Evolutionary conservation across 805 yeast genomes (phyloP), one percentile per base, ranked within the genome.

Genomic region (Starmera pachycereana): DNA sequence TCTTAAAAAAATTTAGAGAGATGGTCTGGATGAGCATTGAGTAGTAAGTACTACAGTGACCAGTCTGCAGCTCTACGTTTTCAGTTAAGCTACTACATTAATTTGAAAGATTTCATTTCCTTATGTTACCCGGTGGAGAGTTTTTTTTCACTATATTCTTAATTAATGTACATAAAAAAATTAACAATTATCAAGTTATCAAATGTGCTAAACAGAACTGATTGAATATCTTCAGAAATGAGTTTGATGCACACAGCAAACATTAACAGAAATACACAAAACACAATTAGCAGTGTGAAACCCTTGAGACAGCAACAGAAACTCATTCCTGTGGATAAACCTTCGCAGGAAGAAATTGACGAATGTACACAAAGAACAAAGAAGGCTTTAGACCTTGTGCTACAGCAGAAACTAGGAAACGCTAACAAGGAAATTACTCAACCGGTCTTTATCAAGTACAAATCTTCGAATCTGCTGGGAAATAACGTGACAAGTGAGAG

Each of bases 311-410:
- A 56, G 52, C 64, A 59, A 43, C 51, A 59, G 28, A 62, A 63
- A 14, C 56, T 62, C 12, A 38, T 74, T 6, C 47, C 59, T 4
- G 50, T 74, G 6, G 67, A 74, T 3, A 48, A 58, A 29, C 80
- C 79, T 0, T 53, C 69, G 1, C 68, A 68, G 32, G 72, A 67
- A 13, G 69, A 69, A 16, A 58, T 77, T 5, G 55, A 53, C 12
- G 63, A 56, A 5, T 71, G 80, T 11, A 65, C 79, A 1, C 61
- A 66, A 7, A 69, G 69, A 37, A 87, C 96, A 0, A 68, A 65
- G 53, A 62, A 54, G 1, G 78, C 81, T 0, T 61, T 87, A 3
- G 72, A 73, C 25, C 60, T 59, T 25, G 59, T 84, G 0, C 45
- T 85, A 1, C 59, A 71, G 41, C 42, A 66, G 1, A 62, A 64